Evolutionary conservation across 2,329 filamentous ascomycete species (phyloP).

Genomic region (Pyrenophora seminiperda): DNA sequence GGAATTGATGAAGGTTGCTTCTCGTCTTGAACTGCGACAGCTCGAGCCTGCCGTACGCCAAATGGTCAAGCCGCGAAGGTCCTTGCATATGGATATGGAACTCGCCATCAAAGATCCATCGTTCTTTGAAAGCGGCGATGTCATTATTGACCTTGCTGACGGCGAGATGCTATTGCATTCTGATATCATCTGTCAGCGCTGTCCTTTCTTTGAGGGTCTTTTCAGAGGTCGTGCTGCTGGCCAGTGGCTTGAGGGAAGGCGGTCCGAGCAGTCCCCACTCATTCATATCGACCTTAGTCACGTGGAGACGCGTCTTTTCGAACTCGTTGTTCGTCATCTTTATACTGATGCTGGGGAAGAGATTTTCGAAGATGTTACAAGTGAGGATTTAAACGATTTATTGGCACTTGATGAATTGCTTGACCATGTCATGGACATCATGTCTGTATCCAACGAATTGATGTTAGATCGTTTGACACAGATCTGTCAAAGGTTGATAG

Average conservation of each 20-base stretch:
- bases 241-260: conserved; percentile 77
- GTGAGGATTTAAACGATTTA: conserved; percentile 57
- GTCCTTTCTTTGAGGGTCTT: conserved; percentile 88
- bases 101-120: conserved; percentile 68
- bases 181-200: conserved; percentile 77
- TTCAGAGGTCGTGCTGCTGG: conserved; percentile 88
- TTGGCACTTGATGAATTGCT: conserved; percentile 75
- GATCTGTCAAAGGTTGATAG: conserved; percentile 83
- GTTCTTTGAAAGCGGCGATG: conserved; percentile 81
- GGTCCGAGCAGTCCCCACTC: conserved; percentile 55
- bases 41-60: conserved; percentile 79
- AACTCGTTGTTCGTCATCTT: conserved; percentile 77
- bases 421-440: conserved; percentile 87
- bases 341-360: conserved; percentile 83
- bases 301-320: conserved; percentile 73
- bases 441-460: conserved; percentile 87
- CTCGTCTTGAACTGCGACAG: conserved; percentile 69
- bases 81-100: conserved; percentile 72
- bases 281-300: conserved; percentile 83
- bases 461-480: conserved; percentile 93
- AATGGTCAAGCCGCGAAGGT: conserved; percentile 68
- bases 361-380: conserved; percentile 78
- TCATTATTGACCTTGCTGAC: conserved; percentile 78
- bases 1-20: conserved; percentile 87
- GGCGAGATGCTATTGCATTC: conserved; percentile 75